These are phyloP conservation scores for Pseudocercospora fuligena DNA, from an alignment of 2,329 filamentous ascomycete genomes.

Conservation along the genomic window DNA sequence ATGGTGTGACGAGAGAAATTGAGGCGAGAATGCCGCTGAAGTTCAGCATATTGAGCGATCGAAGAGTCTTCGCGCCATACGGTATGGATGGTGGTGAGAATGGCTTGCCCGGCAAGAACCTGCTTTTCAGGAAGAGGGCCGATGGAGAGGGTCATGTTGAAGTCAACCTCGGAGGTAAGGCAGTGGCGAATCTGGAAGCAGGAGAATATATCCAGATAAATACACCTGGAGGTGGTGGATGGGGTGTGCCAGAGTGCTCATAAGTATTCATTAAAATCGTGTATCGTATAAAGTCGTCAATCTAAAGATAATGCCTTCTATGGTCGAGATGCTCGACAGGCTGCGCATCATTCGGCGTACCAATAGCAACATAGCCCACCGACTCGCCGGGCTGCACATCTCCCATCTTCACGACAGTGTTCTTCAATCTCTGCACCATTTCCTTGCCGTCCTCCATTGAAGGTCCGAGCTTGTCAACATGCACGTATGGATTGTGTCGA, in stretches of 20 bases:
- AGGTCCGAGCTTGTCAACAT: slow-evolving; percentile 9
- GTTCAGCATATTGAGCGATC: slow-evolving; percentile 41
- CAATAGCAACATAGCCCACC: slow-evolving; percentile 25
- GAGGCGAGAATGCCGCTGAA: slow-evolving; percentile 38
- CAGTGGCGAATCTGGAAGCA: slow-evolving; percentile 24
- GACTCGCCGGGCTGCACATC: slow-evolving; percentile 24
- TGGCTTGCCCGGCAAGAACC: slow-evolving; percentile 39
- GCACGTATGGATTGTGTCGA: slow-evolving; percentile 22
- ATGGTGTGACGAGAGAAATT: slow-evolving; percentile 40
- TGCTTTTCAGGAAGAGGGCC: slow-evolving; percentile 34
- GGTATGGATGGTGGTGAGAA: slow-evolving; percentile 41
- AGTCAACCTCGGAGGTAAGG: slow-evolving; percentile 34
- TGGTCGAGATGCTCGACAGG: neutral
- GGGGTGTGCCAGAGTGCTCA: neutral
- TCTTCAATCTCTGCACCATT: slow-evolving; percentile 13
- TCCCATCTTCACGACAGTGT: slow-evolving; percentile 24
- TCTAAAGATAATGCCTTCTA: slow-evolving; percentile 5
- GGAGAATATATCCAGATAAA: slow-evolving; percentile 40
- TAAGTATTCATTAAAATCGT: neutral
- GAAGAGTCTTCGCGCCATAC: slow-evolving; percentile 41
- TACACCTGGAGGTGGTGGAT: slow-evolving; percentile 21
- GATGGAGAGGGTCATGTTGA: slow-evolving; percentile 18
- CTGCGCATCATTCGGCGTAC: slow-evolving; percentile 17
- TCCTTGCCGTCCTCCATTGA: slow-evolving; percentile 24
- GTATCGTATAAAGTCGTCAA: neutral